Evolutionary conservation across 2,329 filamentous ascomycete species (phyloP).

Genomic region (Colletotrichum sp.): DNA sequence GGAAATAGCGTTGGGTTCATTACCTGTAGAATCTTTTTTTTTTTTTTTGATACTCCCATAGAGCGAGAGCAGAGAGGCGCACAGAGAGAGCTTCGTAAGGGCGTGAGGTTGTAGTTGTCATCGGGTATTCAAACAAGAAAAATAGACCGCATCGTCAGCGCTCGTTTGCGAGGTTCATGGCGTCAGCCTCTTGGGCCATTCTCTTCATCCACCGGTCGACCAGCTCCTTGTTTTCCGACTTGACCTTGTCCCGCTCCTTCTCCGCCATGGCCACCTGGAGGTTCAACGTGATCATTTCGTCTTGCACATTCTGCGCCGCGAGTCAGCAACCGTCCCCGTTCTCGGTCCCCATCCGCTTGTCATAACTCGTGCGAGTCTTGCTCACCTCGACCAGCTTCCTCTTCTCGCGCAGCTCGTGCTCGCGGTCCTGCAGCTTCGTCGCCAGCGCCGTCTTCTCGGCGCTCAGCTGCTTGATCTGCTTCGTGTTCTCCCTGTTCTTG

Average conservation of each 20-base stretch:
- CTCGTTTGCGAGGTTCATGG: conserved; percentile 76
- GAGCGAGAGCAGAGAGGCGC: background rate
- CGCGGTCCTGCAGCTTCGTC: conserved; percentile 76
- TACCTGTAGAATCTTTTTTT: conserved; percentile 18
- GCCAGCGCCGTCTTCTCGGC: conserved; percentile 66
- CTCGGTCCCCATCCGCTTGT: background rate
- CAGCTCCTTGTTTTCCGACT: conserved; percentile 85
- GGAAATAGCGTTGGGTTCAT: conserved; percentile 17
- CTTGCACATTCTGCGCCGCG: conserved; percentile 73
- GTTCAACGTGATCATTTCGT: conserved; percentile 88
- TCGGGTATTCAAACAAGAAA: background rate
- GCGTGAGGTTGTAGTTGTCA: background rate
- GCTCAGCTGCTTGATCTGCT: conserved; percentile 65
- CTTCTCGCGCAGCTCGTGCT: conserved; percentile 86
- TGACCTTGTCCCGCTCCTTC: conserved; percentile 73
- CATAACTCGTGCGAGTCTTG: background rate
- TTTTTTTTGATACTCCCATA: conserved; percentile 19
- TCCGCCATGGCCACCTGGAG: conserved; percentile 88
- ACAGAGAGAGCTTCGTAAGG: background rate
- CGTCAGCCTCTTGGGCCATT: conserved; percentile 85
- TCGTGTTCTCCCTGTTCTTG: conserved; percentile 63
- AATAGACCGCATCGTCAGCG: conserved; percentile 23
- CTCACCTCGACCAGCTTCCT: conserved; percentile 77
- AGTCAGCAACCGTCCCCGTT: background rate
- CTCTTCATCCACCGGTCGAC: conserved; percentile 90